These are phyloP conservation scores for Lipomyces yamanashiensis DNA, from an alignment of 805 yeast species.

Conservation along the genomic window DNA sequence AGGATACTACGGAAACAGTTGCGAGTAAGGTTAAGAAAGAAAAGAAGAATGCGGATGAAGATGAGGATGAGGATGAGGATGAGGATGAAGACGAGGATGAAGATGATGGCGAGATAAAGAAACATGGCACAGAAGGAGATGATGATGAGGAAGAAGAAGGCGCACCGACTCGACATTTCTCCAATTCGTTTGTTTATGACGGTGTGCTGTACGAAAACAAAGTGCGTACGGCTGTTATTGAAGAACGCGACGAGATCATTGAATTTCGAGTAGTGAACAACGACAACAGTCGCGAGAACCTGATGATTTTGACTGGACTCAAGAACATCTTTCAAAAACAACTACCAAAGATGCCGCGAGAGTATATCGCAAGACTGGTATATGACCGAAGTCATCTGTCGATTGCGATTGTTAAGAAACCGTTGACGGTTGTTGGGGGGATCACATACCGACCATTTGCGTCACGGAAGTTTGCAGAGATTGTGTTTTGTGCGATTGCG, in stretches of 20 bases:
- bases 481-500: constrained; percentile 97
- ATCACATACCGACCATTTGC: constrained; percentile 95
- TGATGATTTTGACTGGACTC: constrained; percentile 91
- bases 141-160: constrained; percentile 12
- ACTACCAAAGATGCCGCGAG: constrained; percentile 98
- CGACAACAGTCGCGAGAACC: constrained; percentile 82
- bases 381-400: constrained; percentile 93
- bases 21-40: constrained; percentile 26
- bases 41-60: constrained; percentile 44
- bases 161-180: constrained; percentile 41
- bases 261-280: constrained; percentile 96
- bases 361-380: constrained; percentile 90
- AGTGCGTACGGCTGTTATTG: constrained; percentile 92
- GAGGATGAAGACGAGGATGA: constrained; percentile 32
- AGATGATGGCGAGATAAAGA: constrained; percentile 32
- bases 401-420: constrained; percentile 93
- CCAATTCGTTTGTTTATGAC: constrained; percentile 65
- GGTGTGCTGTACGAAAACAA: constrained; percentile 81
- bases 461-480: constrained; percentile 90
- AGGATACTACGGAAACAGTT: background rate
- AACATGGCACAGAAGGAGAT: constrained; percentile 4
- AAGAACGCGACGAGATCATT: constrained; percentile 89
- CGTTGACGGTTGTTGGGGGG: constrained; percentile 96
- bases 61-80: constrained; percentile 43
- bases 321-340: constrained; percentile 97